A percentile compares a stretch with the other conserved stretches of the same genome.
Evolutionary conservation across 371 early-diverging fungal genomes (phyloP).

Genomic region (Circinella minor): DNA sequence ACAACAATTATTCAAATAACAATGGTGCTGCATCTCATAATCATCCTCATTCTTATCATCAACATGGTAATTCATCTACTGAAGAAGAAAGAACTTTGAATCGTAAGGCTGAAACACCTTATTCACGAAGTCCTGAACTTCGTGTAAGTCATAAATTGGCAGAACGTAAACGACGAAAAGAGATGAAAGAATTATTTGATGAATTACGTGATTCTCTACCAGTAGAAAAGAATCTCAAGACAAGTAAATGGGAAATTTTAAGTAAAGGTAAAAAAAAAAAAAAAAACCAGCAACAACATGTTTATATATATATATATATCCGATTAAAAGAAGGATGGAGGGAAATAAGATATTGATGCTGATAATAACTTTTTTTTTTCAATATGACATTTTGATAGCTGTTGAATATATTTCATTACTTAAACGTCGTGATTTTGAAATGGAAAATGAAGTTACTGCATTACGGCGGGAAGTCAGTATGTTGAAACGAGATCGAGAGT

Average conservation of each 20-base stretch:
- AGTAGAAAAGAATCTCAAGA: constrained; percentile 74
- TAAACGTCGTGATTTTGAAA: constrained; percentile 55
- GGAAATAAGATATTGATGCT: background rate
- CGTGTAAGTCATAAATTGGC: constrained; percentile 83
- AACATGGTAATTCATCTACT: constrained; percentile 6
- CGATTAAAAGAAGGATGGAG: too few species aligned
- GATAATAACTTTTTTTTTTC: background rate
- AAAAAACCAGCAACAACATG: too few species aligned
- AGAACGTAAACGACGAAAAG: constrained; percentile 82
- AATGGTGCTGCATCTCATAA: constrained; percentile 18
- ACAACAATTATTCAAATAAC: constrained; percentile 5
- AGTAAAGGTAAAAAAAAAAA: constrained; percentile 77
- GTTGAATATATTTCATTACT: constrained; percentile 56
- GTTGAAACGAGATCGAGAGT: constrained; percentile 37
- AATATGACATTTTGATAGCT: constrained; percentile 27
- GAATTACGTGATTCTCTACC: constrained; percentile 78
- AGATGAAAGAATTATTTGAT: constrained; percentile 91
- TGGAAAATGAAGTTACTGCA: constrained; percentile 49
- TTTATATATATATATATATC: background rate
- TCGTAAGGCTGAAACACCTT: constrained; percentile 60
- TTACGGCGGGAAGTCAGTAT: constrained; percentile 43
- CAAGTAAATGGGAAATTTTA: constrained; percentile 88
- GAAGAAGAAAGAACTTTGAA: background rate
- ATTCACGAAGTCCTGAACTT: constrained; percentile 74
- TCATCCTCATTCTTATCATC: constrained; percentile 26